Percentiles rank a stretch among this genome's conserved stretches.
These are phyloP conservation scores for Clonostachys sp. DNA, from an alignment of 2,329 filamentous ascomycete genomes.

Conservation along the genomic window DNA sequence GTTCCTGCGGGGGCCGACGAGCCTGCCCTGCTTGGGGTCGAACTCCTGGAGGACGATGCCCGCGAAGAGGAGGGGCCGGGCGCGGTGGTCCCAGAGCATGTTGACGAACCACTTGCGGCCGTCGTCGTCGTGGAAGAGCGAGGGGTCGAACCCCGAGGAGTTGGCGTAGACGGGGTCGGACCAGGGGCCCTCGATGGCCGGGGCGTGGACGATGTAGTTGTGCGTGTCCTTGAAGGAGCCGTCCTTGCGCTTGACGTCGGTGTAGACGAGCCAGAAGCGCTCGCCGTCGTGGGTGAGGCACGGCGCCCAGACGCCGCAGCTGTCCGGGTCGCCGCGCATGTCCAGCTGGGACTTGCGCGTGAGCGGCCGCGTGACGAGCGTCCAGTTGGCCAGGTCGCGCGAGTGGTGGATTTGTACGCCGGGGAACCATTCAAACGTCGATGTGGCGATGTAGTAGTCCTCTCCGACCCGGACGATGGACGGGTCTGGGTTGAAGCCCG, in stretches of 20 bases:
- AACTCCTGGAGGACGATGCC: slow-evolving; percentile 57
- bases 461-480: slow-evolving; percentile 45
- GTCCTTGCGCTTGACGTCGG: slow-evolving; percentile 63
- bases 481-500: slow-evolving; percentile 52
- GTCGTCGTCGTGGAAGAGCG: slow-evolving; percentile 52
- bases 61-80: slow-evolving; percentile 41
- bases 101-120: slow-evolving; percentile 53
- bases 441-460: slow-evolving; percentile 52
- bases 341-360: slow-evolving; percentile 45
- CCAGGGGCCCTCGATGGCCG: slow-evolving; percentile 53
- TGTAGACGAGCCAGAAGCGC: slow-evolving; percentile 60
- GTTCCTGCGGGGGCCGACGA: slow-evolving; percentile 51
- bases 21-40: slow-evolving; percentile 37
- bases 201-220: slow-evolving; percentile 57
- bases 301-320: slow-evolving; percentile 60
- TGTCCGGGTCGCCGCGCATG: slow-evolving; percentile 55
- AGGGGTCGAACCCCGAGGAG: slow-evolving; percentile 59
- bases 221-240: slow-evolving; percentile 60
- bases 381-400: slow-evolving; percentile 48
- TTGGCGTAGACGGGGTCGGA: slow-evolving; percentile 56
- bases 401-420: slow-evolving; percentile 53
- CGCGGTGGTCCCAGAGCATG: slow-evolving; percentile 51
- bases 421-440: slow-evolving; percentile 51
- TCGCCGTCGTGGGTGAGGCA: slow-evolving; percentile 58
- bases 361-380: slow-evolving; percentile 38